A percentile compares a stretch with the other conserved stretches of the same genome.
Evolutionary conservation across 2,329 filamentous ascomycete genomes (phyloP).

Genomic region (Mycocentrospora acerina): DNA sequence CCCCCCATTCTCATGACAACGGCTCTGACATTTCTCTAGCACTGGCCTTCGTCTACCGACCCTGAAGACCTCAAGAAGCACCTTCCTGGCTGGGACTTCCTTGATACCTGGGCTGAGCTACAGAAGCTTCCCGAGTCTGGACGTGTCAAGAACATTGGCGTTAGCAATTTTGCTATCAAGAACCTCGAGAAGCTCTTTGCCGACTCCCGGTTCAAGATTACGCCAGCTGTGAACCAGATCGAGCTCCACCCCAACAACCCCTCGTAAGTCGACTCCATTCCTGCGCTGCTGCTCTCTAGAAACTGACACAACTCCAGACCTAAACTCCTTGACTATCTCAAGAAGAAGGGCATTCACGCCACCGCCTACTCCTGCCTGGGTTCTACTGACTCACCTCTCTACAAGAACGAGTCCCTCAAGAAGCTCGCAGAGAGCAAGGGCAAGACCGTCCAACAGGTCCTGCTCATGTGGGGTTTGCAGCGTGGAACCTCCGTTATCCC

Average conservation of each 20-base stretch:
- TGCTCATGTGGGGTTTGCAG: conserved; percentile 78
- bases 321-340: conserved; percentile 73
- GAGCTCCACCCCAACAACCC: conserved; percentile 81
- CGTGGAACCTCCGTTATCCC: conserved; percentile 83
- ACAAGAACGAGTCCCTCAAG: conserved; percentile 65
- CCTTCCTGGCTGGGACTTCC: conserved; percentile 76
- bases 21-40: conserved; percentile 14
- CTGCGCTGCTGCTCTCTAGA: not conserved
- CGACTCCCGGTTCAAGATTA: conserved; percentile 63
- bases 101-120: conserved; percentile 75
- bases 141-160: conserved; percentile 78
- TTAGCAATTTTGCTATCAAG: conserved; percentile 82
- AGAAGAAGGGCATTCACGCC: conserved; percentile 71
- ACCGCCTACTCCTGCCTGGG: conserved; percentile 76
- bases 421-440: conserved; percentile 64
- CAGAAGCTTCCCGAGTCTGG: conserved; percentile 68
- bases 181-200: conserved; percentile 74
- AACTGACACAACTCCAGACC: conserved; percentile 44
- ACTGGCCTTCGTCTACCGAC: conserved; percentile 66
- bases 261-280: conserved; percentile 45
- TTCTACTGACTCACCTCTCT: conserved; percentile 68
- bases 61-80: conserved; percentile 66
- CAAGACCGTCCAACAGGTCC: conserved; percentile 72
- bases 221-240: conserved; percentile 75
- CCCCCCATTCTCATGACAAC: not conserved